phyloP scores from a whole-genome alignment of 164 flowering plant species.

The Vitis cinerea region DNA sequence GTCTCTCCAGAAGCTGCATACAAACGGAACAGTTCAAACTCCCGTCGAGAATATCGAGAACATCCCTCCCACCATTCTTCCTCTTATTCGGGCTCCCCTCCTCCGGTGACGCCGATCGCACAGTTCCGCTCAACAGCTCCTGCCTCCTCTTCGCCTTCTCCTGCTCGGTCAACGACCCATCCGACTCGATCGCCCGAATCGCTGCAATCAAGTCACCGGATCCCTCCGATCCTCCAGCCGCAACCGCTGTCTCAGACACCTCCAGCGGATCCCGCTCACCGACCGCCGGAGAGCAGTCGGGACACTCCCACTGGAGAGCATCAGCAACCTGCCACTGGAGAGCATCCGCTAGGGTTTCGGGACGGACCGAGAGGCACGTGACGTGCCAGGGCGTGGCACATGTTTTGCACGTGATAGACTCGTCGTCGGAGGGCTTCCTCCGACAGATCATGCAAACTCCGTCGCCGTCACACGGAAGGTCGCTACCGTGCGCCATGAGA shows the following conservation, averaged over 20 bases:
- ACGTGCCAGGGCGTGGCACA: conserved; percentile 88
- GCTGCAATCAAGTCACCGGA: conserved; percentile 47
- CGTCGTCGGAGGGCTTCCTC: conserved; percentile 41
- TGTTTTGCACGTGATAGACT: conserved; percentile 55
- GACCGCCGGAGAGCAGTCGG: conserved; percentile 62
- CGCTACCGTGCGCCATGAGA: conserved; percentile 41
- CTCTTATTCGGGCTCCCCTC: conserved; percentile 10
- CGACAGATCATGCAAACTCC: conserved; percentile 77
- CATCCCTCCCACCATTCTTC: conserved; percentile 22
- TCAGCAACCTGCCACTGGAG: conserved; percentile 46
- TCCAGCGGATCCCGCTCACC: conserved; percentile 1
- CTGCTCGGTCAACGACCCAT: conserved; percentile 47
- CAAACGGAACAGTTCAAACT: conserved; percentile 66
- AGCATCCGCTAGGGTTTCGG: conserved; percentile 36
- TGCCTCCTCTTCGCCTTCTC: conserved; percentile 85
- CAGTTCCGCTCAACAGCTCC: conserved; percentile 50
- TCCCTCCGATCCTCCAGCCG: conserved; percentile 7
- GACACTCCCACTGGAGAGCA: conserved; percentile 67
- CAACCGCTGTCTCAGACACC: neutral
- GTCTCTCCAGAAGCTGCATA: conserved; percentile 73
- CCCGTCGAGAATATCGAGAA: conserved; percentile 40
- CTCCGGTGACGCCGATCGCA: neutral
- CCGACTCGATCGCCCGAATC: conserved; percentile 68
- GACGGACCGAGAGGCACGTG: conserved; percentile 47
- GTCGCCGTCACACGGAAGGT: conserved; percentile 79